Conservation (phyloP, 345 rosid genomes). For the Adansonia digitata region DNA sequence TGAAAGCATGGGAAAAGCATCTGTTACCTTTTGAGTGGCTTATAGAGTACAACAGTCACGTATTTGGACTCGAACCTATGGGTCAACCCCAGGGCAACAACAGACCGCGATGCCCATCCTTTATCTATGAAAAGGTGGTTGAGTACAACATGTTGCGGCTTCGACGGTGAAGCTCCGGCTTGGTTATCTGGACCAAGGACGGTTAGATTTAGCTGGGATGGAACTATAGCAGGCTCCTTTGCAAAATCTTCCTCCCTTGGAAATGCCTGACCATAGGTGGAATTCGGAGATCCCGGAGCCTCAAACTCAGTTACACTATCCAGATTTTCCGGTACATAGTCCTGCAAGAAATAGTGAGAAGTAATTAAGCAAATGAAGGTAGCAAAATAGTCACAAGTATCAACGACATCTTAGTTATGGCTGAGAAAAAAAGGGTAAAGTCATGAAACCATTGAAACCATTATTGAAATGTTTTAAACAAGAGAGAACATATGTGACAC, state of each 20-base stretch:
- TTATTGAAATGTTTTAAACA: neutral
- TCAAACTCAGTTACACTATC: constrained; percentile 79
- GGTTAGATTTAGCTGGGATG: constrained; percentile 67
- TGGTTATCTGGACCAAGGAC: constrained; percentile 48
- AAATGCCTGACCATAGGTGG: constrained; percentile 54
- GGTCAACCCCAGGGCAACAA: constrained; percentile 75
- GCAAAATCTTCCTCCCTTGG: constrained; percentile 68
- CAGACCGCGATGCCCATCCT: constrained; percentile 70
- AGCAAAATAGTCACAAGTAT: neutral
- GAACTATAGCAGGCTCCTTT: constrained; percentile 67
- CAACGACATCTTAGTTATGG: neutral
- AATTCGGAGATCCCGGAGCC: constrained; percentile 79
- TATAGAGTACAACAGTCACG: constrained; percentile 83
- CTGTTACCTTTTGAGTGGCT: constrained; percentile 58
- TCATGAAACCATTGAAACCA: neutral
- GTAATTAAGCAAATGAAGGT: neutral
- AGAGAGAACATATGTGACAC: neutral
- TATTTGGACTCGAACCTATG: constrained; percentile 86
- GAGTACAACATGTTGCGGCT: constrained; percentile 85
- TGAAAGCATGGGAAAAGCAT: neutral
- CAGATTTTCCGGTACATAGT: constrained; percentile 63
- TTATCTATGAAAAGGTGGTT: constrained; percentile 80
- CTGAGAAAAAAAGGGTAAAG: neutral
- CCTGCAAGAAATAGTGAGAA: constrained; percentile 38
- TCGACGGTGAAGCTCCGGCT: constrained; percentile 47